These are phyloP conservation scores for Claviceps sp. DNA, from an alignment of 2,329 filamentous ascomycete species.

Conservation along the genomic window DNA sequence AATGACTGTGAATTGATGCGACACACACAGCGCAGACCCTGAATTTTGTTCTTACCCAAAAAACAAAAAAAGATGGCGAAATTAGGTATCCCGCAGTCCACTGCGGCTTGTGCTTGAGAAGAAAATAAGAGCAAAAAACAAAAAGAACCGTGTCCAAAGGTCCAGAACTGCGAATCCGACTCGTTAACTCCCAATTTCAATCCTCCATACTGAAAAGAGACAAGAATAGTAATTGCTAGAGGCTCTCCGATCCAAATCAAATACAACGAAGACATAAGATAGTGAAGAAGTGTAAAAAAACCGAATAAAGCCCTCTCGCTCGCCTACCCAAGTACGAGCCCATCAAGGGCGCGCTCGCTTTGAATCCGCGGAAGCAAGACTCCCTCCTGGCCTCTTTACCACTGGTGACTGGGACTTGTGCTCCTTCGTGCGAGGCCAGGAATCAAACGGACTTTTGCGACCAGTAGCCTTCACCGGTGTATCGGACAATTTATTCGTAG, in stretches of 20 bases:
- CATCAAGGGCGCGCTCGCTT: slow-evolving; percentile 24
- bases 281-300: background rate
- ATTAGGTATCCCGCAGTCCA: background rate
- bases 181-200: slow-evolving; percentile 2
- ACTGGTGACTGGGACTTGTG: slow-evolving; percentile 30
- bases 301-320: background rate
- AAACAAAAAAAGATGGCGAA: background rate
- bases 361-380: slow-evolving; percentile 15
- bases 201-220: background rate
- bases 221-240: background rate
- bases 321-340: background rate
- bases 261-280: background rate
- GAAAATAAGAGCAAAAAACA: background rate
- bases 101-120: background rate
- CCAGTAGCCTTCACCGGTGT: slow-evolving; percentile 28
- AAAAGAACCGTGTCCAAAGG: background rate
- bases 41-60: too few relatives aligned
- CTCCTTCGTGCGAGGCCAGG: slow-evolving; percentile 54
- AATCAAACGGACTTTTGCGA: slow-evolving; percentile 48
- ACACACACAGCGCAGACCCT: too few relatives aligned
- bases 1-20: too few relatives aligned
- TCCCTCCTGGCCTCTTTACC: slow-evolving; percentile 27
- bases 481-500: slow-evolving; percentile 34
- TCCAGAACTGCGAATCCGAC: background rate
- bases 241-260: slow-evolving; percentile 1